These are phyloP conservation scores for Acer saccharum DNA, from an alignment of 345 rosid genomes.

Conservation along the genomic window DNA sequence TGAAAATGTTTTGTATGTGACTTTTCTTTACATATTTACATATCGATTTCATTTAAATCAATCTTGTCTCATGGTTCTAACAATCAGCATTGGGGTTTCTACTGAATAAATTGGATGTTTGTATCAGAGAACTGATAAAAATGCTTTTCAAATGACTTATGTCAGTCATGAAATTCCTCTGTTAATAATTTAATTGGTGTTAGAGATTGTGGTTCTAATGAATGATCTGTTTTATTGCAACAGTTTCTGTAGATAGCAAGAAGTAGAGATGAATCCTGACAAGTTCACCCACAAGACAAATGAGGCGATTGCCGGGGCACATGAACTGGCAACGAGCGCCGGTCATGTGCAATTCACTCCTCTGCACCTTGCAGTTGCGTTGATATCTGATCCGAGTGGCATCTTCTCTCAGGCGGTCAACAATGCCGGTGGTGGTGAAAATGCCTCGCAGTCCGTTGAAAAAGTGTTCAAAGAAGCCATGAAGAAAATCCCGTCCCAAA, in stretches of 20 bases:
- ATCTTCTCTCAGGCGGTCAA: constrained; percentile 66
- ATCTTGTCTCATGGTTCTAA: no score
- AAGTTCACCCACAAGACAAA: constrained; percentile 57
- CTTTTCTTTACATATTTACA: no score
- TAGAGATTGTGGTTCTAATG: neutral
- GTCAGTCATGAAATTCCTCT: neutral
- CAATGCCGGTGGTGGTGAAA: constrained; percentile 44
- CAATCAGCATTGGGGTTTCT: no score
- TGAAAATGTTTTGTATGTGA: no score
- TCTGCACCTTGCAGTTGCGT: constrained; percentile 69
- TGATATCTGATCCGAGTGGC: constrained; percentile 68
- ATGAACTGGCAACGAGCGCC: constrained; percentile 56
- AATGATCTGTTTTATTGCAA: neutral
- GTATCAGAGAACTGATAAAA: no score
- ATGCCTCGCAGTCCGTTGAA: no score
- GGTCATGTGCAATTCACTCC: constrained; percentile 92
- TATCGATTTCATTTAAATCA: no score
- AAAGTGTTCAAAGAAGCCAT: no score
- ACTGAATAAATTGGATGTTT: no score
- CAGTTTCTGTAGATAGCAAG: constrained; percentile 1
- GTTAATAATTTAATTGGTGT: neutral
- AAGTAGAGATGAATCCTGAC: constrained; percentile 70
- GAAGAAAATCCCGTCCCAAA: no score
- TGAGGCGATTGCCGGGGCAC: constrained; percentile 53
- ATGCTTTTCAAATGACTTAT: no score